A percentile compares a stretch with the other conserved stretches of the same genome.
Evolutionary conservation across 2,329 filamentous ascomycete genomes (phyloP).

Genomic region (Metarhizium sp.): DNA sequence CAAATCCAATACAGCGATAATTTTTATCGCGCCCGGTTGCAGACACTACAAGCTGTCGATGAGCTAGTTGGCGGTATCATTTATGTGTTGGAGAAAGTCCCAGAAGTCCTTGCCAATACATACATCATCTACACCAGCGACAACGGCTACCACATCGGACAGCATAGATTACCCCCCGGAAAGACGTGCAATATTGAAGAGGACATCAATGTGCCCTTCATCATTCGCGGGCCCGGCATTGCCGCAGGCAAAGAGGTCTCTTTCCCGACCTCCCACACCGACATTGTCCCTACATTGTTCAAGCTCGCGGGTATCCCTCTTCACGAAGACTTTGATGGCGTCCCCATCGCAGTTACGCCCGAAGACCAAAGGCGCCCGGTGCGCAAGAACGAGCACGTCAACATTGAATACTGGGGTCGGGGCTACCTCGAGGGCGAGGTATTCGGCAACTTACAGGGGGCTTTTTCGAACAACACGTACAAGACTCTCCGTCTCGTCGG

Average conservation of each 20-base stretch:
- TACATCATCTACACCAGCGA: slow-evolving; percentile 52
- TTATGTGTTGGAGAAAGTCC: slow-evolving; percentile 28
- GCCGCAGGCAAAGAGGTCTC: slow-evolving; percentile 27
- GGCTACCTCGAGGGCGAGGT: slow-evolving; percentile 27
- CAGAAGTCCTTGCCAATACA: slow-evolving; percentile 52
- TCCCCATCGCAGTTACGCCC: slow-evolving; percentile 35
- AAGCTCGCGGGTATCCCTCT: slow-evolving; percentile 29
- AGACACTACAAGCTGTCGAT: slow-evolving; percentile 44
- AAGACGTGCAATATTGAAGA: slow-evolving; percentile 51
- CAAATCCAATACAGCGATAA: slow-evolving; percentile 38
- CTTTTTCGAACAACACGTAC: slow-evolving; percentile 43
- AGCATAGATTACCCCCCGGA: slow-evolving; percentile 48
- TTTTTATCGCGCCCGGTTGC: slow-evolving; percentile 41
- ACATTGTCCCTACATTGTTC: slow-evolving; percentile 53
- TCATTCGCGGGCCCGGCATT: slow-evolving; percentile 46
- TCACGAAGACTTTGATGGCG: slow-evolving; percentile 46
- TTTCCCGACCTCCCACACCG: slow-evolving; percentile 50
- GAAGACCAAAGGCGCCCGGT: slow-evolving; percentile 11
- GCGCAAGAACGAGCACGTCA: slow-evolving; percentile 42
- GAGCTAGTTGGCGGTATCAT: slow-evolving; percentile 42
- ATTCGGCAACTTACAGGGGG: slow-evolving; percentile 8
- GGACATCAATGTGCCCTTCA: slow-evolving; percentile 49
- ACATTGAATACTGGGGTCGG: slow-evolving; percentile 47
- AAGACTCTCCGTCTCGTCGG: slow-evolving; percentile 48
- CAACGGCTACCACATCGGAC: slow-evolving; percentile 52